A percentile compares a stretch with the other conserved stretches of the same genome.
Evolutionary conservation across 2,329 filamentous ascomycete species (phyloP).

Genomic region (Verticillium alfalfae): DNA sequence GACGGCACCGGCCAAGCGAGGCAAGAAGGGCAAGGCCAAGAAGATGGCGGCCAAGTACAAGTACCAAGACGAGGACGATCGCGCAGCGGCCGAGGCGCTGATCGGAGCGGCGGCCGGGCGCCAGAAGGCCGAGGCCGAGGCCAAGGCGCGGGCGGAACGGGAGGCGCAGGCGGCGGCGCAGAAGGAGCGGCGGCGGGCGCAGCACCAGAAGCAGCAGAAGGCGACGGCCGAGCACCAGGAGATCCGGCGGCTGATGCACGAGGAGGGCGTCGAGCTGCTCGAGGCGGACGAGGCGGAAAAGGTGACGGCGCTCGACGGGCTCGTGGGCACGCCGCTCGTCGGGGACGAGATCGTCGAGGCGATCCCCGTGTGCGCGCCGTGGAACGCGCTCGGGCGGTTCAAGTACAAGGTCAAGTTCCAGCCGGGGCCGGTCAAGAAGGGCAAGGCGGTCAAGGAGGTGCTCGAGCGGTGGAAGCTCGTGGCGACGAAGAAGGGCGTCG

Average conservation of each 20-base stretch:
- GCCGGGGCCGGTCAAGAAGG: conserved; percentile 84
- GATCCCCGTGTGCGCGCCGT: conserved; percentile 60
- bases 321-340: conserved; percentile 71
- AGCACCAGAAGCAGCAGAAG: conserved; percentile 73
- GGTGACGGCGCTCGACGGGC: conserved; percentile 55
- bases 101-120: conserved; percentile 70
- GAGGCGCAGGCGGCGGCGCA: conserved; percentile 69
- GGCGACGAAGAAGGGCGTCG: conserved; percentile 48
- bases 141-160: conserved; percentile 58
- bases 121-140: conserved; percentile 64
- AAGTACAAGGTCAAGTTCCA: conserved; percentile 97
- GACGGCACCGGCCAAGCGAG: conserved; percentile 55
- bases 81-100: conserved; percentile 74
- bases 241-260: conserved; percentile 52
- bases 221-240: conserved; percentile 75
- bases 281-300: conserved; percentile 55
- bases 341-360: conserved; percentile 77
- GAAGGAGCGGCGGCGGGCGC: conserved; percentile 69
- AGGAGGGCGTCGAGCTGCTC: conserved; percentile 51
- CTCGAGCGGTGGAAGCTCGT: conserved; percentile 74
- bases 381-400: conserved; percentile 58
- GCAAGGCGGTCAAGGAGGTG: conserved; percentile 88
- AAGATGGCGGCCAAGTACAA: conserved; percentile 88
- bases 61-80: conserved; percentile 91
- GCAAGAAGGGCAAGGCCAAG: conserved; percentile 78